phyloP scores from a whole-genome alignment of 176 grass and related monocot species.

The Juncus inflexus region DNA sequence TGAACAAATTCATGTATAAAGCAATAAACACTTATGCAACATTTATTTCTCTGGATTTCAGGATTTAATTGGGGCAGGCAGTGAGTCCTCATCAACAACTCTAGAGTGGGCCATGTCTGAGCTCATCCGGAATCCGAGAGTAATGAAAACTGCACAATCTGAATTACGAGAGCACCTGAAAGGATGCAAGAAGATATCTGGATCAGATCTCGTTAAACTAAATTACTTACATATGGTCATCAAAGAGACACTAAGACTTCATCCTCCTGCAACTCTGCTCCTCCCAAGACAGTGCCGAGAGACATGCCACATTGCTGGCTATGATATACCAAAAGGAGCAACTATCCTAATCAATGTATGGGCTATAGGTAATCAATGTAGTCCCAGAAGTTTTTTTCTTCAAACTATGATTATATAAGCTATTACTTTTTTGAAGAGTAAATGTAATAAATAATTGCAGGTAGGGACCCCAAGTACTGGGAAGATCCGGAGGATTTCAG shows the following conservation, averaged over 20 bases:
- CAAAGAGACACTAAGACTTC: constrained; percentile 51
- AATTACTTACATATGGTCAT: constrained; percentile 34
- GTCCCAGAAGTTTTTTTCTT: neutral
- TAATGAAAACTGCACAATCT: constrained; percentile 30
- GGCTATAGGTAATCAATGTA: constrained; percentile 28
- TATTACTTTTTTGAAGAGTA: too few relatives aligned
- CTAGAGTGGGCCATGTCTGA: constrained; percentile 46
- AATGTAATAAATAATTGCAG: neutral
- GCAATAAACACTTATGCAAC: too few relatives aligned
- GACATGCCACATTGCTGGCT: constrained; percentile 28
- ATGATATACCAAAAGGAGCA: constrained; percentile 27
- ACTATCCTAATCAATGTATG: constrained; percentile 43
- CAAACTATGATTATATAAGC: too few relatives aligned
- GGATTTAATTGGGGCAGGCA: constrained; percentile 44
- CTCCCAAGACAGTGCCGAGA: constrained; percentile 19
- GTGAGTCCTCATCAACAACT: constrained; percentile 38
- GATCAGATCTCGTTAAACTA: constrained; percentile 10
- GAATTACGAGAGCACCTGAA: constrained; percentile 27
- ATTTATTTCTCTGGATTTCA: constrained; percentile 10
- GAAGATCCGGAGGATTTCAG: constrained; percentile 26
- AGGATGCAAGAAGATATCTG: neutral
- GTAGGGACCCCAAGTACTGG: constrained; percentile 38
- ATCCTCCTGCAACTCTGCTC: constrained; percentile 42
- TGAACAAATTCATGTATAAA: too few relatives aligned
- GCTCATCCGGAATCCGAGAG: constrained; percentile 30